phyloP scores from a whole-genome alignment of 73 alveolate species.

The Breviolum minutum region DNA sequence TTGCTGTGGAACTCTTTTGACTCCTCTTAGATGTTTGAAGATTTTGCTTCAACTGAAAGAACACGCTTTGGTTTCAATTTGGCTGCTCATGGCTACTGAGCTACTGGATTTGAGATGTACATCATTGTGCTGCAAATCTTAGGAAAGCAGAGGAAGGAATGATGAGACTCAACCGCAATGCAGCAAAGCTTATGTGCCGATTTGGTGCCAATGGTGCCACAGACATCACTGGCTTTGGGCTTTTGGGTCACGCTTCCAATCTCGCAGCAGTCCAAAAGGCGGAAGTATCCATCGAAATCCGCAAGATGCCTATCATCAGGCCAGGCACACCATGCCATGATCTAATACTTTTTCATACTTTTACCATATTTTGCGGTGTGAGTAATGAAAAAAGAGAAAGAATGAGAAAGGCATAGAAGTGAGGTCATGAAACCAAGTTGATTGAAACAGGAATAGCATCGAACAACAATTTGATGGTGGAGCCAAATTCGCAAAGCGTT shows the following conservation, averaged over 20 bases:
- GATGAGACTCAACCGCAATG: constrained; percentile 66
- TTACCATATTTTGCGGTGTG: too few species aligned
- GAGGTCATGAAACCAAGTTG: too few species aligned
- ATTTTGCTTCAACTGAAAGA: too few species aligned
- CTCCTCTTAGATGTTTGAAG: not conserved
- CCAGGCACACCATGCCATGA: not conserved
- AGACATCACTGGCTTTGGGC: constrained; percentile 99
- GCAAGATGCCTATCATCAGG: constrained; percentile 59
- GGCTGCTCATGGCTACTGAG: too few species aligned
- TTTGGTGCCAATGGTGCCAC: constrained; percentile 98
- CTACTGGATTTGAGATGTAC: too few species aligned
- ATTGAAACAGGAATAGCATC: not conserved
- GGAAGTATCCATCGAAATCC: constrained; percentile 29
- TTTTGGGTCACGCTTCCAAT: constrained; percentile 99
- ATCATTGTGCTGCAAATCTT: too few species aligned
- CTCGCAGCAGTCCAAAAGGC: constrained; percentile 96
- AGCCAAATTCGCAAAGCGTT: too few species aligned
- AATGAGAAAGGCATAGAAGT: too few species aligned
- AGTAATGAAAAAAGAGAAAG: too few species aligned
- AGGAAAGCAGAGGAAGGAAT: constrained; percentile 46
- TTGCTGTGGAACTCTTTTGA: not conserved
- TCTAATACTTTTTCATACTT: too few species aligned
- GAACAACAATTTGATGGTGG: not conserved
- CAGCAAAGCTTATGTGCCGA: constrained; percentile 40
- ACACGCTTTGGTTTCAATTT: too few species aligned